phyloP scores from a whole-genome alignment of 352 stramenopile species.

The Pythium insidiosum region DNA sequence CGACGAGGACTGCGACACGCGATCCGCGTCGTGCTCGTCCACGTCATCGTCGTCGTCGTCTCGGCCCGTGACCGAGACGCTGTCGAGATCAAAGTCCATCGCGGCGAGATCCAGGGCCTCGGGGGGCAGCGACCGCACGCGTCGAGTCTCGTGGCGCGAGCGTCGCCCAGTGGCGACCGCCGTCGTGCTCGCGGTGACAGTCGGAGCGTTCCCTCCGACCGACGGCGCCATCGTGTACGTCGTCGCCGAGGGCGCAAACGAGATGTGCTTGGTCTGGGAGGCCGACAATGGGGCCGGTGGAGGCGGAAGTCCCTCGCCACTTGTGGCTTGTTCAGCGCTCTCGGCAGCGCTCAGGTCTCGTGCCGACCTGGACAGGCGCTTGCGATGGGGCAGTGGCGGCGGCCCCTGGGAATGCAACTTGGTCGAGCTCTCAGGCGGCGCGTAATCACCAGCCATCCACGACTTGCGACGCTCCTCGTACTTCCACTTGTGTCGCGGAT shows the following conservation, averaged over 20 bases:
- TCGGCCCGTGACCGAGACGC: conserved; percentile 57
- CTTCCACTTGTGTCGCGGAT: conserved; percentile 38
- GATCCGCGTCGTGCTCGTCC: no score
- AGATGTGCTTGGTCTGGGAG: conserved; percentile 20
- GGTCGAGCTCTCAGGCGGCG: no score
- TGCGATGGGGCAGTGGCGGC: no score
- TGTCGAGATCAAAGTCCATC: conserved; percentile 77
- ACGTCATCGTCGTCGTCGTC: conserved; percentile 34
- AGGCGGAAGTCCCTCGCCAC: no score
- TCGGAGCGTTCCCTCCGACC: no score
- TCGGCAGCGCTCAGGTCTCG: no score
- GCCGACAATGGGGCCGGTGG: no score
- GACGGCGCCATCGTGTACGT: not conserved
- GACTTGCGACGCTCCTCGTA: conserved; percentile 61
- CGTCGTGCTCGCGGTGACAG: no score
- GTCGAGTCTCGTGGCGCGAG: conserved; percentile 23
- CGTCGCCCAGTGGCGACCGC: conserved; percentile 4
- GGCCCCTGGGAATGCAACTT: no score
- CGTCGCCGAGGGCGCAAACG: conserved; percentile 8
- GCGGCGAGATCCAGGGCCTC: conserved; percentile 46
- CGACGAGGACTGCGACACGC: conserved; percentile 65
- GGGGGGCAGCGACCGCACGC: conserved; percentile 47
- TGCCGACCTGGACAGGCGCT: no score
- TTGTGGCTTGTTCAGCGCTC: conserved; percentile 15
- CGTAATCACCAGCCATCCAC: conserved; percentile 57